Evolutionary conservation across 2,329 filamentous ascomycete genomes (phyloP), one percentile per base, ranked within the genome.

Genomic region (Paraconiothyrium brasiliense): DNA sequence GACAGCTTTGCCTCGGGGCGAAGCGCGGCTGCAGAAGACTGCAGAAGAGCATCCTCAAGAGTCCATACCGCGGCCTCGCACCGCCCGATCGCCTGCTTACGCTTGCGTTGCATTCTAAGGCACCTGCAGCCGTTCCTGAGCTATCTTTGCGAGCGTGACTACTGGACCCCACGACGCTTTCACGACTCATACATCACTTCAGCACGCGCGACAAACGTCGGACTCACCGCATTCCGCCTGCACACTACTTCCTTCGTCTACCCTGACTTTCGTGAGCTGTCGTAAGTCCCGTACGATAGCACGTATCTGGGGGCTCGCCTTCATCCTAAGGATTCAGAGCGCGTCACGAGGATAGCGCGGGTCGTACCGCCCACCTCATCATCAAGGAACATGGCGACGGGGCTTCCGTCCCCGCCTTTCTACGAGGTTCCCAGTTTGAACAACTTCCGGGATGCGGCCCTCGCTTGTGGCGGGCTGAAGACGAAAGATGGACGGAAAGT

Each of bases 401-500:
- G 16, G 16, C 49, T 61, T 14, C 59, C 59, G 4, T 58, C 54
- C 27, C 75, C 76, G 1, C 78, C 78, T 10, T 80, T 80, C 72
- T 71, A 71, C 64, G 39, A 54, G 27, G 60, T 78, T 57, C 67
- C 72, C 43, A 72, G 74, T 57, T 67, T 79, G 57, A 57, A 67
- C 63, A 80, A 79, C 62, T 66, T 80, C 27, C 76, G 78, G 54
- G 75, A 78, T 52, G 67, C 75, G 30, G 69, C 72, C 55, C 58
- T 73, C 59, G 58, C 59, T 58, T 62, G 67, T 34, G 51, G 55
- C 35, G 61, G 62, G 32, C 65, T 76, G 9, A 52, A 59, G 14
- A 71, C 72, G 1, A 10, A 69, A 58, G 55, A 79, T 76, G 72
- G 79, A 76, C 56, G 51, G 74, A 61, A 37, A 8, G 66, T 91